Evolutionary conservation across 164 flowering plant species (phyloP).

Genomic region (Aristolochia contorta): DNA sequence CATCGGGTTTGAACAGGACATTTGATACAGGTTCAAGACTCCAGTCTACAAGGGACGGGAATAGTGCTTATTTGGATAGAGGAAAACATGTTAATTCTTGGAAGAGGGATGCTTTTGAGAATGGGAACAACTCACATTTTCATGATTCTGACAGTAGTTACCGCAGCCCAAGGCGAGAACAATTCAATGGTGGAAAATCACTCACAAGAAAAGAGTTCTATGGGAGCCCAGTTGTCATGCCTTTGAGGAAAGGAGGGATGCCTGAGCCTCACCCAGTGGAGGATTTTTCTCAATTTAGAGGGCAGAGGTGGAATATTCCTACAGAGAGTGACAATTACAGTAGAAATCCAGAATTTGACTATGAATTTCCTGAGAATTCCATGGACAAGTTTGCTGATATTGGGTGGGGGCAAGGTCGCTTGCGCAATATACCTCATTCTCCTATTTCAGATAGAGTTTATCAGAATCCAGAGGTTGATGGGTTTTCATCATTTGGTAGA

Average conservation of each 20-base stretch:
- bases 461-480: constrained; percentile 58
- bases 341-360: constrained; percentile 36
- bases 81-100: constrained; percentile 47
- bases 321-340: constrained; percentile 45
- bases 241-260: constrained; percentile 42
- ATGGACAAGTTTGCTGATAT: constrained; percentile 48
- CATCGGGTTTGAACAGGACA: constrained; percentile 39
- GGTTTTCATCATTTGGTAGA: constrained; percentile 55
- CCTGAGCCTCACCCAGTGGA: constrained; percentile 34
- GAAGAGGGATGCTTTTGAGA: constrained; percentile 65
- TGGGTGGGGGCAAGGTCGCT: constrained; percentile 58
- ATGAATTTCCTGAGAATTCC: constrained; percentile 45
- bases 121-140: constrained; percentile 30
- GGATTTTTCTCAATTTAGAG: constrained; percentile 41
- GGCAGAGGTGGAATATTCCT: constrained; percentile 51
- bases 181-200: constrained; percentile 37
- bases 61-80: constrained; percentile 37
- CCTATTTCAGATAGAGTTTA: constrained; percentile 45
- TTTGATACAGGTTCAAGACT: constrained; percentile 43
- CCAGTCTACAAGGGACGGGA: constrained; percentile 36
- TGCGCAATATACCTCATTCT: constrained; percentile 30
- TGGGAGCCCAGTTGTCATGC: constrained; percentile 39
- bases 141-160: constrained; percentile 50
- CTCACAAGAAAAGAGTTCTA: constrained; percentile 42
- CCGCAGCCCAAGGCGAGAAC: constrained; percentile 40